Conservation (phyloP, 495 filamentous ascomycete species). For the Massariosphaeria phaeospora region DNA sequence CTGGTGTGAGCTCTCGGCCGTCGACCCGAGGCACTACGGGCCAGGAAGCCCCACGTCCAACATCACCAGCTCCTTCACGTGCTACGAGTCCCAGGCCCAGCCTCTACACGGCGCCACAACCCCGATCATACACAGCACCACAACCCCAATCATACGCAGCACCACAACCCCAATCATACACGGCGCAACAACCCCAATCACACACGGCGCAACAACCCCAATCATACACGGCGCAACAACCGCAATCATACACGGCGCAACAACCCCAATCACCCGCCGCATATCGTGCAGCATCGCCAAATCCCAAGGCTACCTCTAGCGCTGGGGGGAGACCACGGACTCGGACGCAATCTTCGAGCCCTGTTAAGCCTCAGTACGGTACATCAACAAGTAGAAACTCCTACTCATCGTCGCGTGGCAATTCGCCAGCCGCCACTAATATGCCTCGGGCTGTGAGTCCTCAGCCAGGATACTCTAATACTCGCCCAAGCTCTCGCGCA, state of each 20-base stretch:
- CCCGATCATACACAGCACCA: conserved; percentile 8
- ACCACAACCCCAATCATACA: conserved; percentile 35
- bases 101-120: conserved; percentile 33
- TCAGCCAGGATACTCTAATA: conserved; percentile 40
- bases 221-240: conserved; percentile 47
- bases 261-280: conserved; percentile 15
- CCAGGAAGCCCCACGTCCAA: conserved; percentile 33
- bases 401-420: conserved; percentile 51
- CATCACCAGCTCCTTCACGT: conserved; percentile 36
- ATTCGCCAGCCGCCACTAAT: conserved; percentile 40
- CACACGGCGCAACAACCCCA: conserved; percentile 39
- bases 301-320: conserved; percentile 41
- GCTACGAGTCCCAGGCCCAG: conserved; percentile 46
- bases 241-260: not conserved
- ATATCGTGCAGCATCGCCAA: conserved; percentile 42
- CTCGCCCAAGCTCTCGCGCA: conserved; percentile 19
- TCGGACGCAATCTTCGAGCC: conserved; percentile 43
- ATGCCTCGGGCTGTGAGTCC: conserved; percentile 54
- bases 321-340: conserved; percentile 24
- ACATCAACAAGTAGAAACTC: conserved; percentile 50
- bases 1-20: conserved; percentile 36
- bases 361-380: conserved; percentile 46
- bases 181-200: conserved; percentile 42
- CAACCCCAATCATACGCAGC: conserved; percentile 43
- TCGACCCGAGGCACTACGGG: conserved; percentile 13